phyloP scores from a whole-genome alignment of 768 basidiomycete genomes.

The Tylopilus plumbeoviolaceoides region DNA sequence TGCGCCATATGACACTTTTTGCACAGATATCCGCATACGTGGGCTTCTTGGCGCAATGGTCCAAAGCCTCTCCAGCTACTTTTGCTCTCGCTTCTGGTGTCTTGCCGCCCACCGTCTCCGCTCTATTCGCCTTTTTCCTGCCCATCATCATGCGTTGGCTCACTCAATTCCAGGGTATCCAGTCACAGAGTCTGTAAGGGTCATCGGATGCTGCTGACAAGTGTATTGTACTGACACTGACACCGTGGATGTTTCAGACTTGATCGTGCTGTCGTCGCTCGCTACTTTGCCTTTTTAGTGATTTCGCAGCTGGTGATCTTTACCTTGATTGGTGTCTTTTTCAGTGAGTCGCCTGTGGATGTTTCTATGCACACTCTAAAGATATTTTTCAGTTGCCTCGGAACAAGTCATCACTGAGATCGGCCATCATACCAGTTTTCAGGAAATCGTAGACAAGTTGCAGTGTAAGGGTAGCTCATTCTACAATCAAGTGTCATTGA shows the following conservation, averaged over 20 bases:
- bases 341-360: conserved; percentile 50
- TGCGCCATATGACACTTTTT: conserved; percentile 3
- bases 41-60: conserved; percentile 73
- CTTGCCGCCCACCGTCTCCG: conserved; percentile 83
- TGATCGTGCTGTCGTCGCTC: conserved; percentile 87
- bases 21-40: conserved; percentile 51
- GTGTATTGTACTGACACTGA: conserved; percentile 3
- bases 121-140: conserved; percentile 85
- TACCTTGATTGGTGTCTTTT: conserved; percentile 85
- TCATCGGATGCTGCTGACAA: too few species aligned
- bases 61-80: conserved; percentile 50
- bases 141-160: conserved; percentile 90
- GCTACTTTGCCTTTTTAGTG: conserved; percentile 92
- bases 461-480: conserved; percentile 30
- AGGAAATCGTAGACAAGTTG: conserved; percentile 43
- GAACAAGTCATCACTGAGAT: conserved; percentile 46
- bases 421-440: conserved; percentile 43
- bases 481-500: neutral
- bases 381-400: conserved; percentile 22
- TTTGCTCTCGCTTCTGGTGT: conserved; percentile 92
- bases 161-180: conserved; percentile 60
- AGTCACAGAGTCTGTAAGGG: conserved; percentile 28
- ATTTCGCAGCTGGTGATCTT: conserved; percentile 94
- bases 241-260: conserved; percentile 45
- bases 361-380: neutral